phyloP scores from a whole-genome alignment of 257 asterid species.

The Plantago elongata region DNA sequence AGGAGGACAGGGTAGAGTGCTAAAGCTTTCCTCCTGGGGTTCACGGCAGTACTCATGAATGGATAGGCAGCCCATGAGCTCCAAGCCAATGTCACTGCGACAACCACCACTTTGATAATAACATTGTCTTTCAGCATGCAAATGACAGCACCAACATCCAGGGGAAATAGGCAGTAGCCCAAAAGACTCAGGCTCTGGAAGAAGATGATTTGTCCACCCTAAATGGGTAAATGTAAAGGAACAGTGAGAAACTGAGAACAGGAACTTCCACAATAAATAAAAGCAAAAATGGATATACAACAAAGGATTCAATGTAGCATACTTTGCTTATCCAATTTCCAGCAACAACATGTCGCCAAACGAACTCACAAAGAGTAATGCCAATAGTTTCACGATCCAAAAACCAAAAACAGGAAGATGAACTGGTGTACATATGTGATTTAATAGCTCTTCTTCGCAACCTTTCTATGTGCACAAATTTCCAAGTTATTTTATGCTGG shows the following conservation, averaged over 20 bases:
- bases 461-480: too few relatives aligned
- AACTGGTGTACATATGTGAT: too few relatives aligned
- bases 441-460: too few relatives aligned
- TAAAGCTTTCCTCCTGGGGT: constrained; percentile 85
- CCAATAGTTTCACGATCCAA: too few relatives aligned
- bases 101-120: constrained; percentile 69
- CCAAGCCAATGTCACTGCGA: constrained; percentile 77
- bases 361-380: too few relatives aligned
- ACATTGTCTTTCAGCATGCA: constrained; percentile 80
- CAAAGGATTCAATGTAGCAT: too few relatives aligned
- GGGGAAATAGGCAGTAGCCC: constrained; percentile 89
- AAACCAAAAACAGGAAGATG: too few relatives aligned
- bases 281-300: too few relatives aligned
- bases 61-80: constrained; percentile 99
- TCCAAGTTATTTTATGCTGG: too few relatives aligned
- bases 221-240: constrained; percentile 5
- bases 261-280: neutral
- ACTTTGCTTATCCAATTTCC: too few relatives aligned
- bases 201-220: constrained; percentile 98
- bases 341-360: too few relatives aligned
- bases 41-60: constrained; percentile 89
- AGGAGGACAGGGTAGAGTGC: constrained; percentile 89
- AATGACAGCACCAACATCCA: constrained; percentile 75
- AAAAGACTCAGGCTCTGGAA: constrained; percentile 94
- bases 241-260: constrained; percentile 15